Percentiles rank a stretch among this genome's conserved stretches.
Evolutionary conservation across 352 stramenopile genomes (phyloP).

Genomic region (Blastocystis hominis): DNA sequence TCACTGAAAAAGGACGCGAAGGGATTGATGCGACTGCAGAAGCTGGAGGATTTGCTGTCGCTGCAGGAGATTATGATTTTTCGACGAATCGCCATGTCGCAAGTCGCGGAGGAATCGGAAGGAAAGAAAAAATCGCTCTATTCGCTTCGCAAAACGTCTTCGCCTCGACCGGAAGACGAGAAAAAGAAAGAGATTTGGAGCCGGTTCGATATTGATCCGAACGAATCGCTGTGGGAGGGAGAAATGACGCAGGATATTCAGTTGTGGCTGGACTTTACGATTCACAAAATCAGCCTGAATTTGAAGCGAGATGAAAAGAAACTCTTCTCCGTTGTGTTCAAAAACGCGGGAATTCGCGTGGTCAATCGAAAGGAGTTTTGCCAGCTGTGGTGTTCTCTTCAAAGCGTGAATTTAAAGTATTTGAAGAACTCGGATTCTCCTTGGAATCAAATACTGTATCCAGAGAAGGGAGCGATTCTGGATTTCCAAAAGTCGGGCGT

Average conservation of each 20-base stretch:
- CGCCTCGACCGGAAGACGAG: not conserved
- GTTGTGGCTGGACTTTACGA: not conserved
- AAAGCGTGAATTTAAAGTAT: not conserved
- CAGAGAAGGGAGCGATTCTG: not conserved
- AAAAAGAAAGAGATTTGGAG: not conserved
- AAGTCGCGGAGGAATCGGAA: not conserved
- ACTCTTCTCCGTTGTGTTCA: not conserved
- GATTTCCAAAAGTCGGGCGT: not conserved
- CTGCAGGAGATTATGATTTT: conserved; percentile 29
- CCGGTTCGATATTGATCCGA: not conserved
- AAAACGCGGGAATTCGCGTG: not conserved
- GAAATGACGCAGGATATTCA: not conserved
- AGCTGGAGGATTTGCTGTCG: not conserved
- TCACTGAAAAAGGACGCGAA: conserved; percentile 21
- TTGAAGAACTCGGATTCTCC: not conserved
- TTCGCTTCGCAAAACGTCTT: not conserved
- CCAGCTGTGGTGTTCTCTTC: not conserved
- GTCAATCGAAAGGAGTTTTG: conserved; percentile 5
- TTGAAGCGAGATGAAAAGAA: not conserved
- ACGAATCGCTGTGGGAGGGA: conserved; percentile 40
- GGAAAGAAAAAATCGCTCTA: not conserved
- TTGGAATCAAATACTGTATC: conserved; percentile 23
- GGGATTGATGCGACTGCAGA: not conserved
- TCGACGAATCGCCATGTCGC: conserved; percentile 7
- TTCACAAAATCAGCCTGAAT: not conserved